Percentiles rank a stretch among this genome's conserved stretches.
phyloP scores from a whole-genome alignment of 2,329 filamentous ascomycete species.

The Penicillium vulpinum region DNA sequence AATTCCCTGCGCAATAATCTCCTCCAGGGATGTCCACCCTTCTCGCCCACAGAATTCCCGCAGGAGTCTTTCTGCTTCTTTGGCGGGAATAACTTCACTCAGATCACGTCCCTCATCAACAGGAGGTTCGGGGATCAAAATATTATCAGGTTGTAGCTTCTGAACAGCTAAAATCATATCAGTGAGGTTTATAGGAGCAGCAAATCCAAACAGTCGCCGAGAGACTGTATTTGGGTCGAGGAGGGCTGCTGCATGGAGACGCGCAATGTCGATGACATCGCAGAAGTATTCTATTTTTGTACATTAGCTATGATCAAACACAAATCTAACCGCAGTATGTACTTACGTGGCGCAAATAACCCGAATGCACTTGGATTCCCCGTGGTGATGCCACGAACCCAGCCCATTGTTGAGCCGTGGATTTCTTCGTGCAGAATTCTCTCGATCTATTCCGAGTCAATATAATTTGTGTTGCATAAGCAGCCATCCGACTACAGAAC shows the following conservation, averaged over 20 bases:
- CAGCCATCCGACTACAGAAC: slow-evolving; percentile 32
- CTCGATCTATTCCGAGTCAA: slow-evolving; percentile 27
- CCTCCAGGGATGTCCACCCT: slow-evolving; percentile 34
- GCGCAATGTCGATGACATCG: slow-evolving; percentile 35
- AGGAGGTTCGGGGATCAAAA: slow-evolving; percentile 33
- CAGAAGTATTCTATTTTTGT: slow-evolving; percentile 3
- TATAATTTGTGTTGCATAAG: neutral
- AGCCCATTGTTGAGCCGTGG: slow-evolving; percentile 18
- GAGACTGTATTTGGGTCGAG: slow-evolving; percentile 7
- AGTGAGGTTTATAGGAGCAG: slow-evolving; percentile 1
- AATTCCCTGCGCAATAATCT: slow-evolving; percentile 13
- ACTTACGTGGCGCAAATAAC: slow-evolving; percentile 2
- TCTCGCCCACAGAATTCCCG: slow-evolving; percentile 26
- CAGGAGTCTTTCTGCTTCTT: slow-evolving; percentile 31
- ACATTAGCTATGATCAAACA: neutral
- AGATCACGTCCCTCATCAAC: slow-evolving; percentile 26
- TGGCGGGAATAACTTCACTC: slow-evolving; percentile 24
- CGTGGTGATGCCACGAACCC: slow-evolving; percentile 5
- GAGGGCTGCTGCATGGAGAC: slow-evolving; percentile 3
- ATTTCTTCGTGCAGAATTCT: slow-evolving; percentile 35
- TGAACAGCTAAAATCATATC: slow-evolving; percentile 27
- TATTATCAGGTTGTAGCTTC: slow-evolving; percentile 41
- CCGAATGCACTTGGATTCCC: slow-evolving; percentile 6
- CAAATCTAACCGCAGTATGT: neutral
- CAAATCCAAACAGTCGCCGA: slow-evolving; percentile 8